Evolutionary conservation across 345 rosid genomes (phyloP).

Genomic region (Lagerstroemia speciosa): DNA sequence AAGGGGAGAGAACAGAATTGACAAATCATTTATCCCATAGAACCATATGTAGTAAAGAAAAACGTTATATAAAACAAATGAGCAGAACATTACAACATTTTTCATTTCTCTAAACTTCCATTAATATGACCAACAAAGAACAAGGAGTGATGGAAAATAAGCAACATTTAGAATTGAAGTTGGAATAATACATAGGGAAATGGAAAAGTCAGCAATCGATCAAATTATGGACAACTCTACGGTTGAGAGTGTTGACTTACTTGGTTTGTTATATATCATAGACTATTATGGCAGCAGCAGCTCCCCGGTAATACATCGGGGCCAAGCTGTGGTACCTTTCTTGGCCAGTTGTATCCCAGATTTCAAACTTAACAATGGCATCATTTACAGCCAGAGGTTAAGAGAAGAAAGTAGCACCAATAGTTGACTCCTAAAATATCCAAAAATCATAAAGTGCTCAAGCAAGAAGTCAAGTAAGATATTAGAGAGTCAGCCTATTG

Average conservation of each 20-base stretch:
- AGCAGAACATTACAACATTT: neutral
- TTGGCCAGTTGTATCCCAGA: slow-evolving; percentile 99
- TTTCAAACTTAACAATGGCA: slow-evolving; percentile 91
- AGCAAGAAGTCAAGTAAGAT: slow-evolving; percentile 8
- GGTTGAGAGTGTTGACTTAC: slow-evolving; percentile 20
- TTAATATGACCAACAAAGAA: neutral
- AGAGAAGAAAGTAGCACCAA: slow-evolving; percentile 95
- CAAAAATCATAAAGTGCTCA: neutral
- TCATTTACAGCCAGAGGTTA: slow-evolving; percentile 89
- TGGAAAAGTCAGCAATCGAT: neutral
- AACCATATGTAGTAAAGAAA: neutral
- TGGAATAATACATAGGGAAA: neutral
- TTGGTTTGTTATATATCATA: slow-evolving; percentile 79
- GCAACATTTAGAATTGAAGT: neutral
- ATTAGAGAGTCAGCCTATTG: too few relatives aligned
- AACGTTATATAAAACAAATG: neutral
- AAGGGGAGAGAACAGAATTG: neutral
- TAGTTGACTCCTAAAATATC: slow-evolving; percentile 76
- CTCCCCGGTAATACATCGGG: slow-evolving; percentile 98
- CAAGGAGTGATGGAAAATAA: neutral
- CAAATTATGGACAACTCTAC: neutral
- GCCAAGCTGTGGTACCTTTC: slow-evolving; percentile 97
- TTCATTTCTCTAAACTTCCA: neutral
- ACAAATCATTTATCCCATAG: neutral
- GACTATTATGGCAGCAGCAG: slow-evolving; percentile 89